A percentile compares a stretch with the other conserved stretches of the same genome.
phyloP scores from a whole-genome alignment of 208 protist species.

The Trichomonas vaginalis region DNA sequence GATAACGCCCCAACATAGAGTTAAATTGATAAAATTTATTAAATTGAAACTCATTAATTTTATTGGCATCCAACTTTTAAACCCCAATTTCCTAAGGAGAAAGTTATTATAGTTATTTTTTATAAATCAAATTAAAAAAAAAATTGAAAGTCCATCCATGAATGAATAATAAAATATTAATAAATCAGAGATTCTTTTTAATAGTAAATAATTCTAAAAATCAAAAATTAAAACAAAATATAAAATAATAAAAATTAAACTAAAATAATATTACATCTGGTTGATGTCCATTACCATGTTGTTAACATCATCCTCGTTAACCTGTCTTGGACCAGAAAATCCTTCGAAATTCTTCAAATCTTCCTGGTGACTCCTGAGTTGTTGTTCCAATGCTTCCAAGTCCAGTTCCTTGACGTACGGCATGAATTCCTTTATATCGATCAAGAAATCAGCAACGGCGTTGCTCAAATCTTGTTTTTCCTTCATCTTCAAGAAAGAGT shows the following conservation, averaged over 20 bases:
- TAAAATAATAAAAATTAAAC: background rate
- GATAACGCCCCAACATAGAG: no score
- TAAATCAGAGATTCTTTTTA: background rate
- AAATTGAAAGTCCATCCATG: background rate
- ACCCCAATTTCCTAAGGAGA: no score
- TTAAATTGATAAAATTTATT: no score
- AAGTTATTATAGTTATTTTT: no score
- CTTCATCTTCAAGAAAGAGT: background rate
- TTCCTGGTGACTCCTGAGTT: background rate
- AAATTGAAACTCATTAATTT: no score
- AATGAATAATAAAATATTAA: background rate
- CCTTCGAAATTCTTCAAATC: background rate
- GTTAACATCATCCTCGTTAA: background rate
- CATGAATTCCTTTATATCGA: background rate
- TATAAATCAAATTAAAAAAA: background rate
- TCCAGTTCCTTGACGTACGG: background rate
- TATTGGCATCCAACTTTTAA: no score
- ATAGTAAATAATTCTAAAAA: background rate
- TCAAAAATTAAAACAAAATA: background rate
- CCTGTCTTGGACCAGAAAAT: background rate
- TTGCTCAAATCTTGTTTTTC: background rate
- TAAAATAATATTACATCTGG: no score
- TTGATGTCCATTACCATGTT: no score
- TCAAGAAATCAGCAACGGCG: background rate
- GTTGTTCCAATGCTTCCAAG: background rate